Evolutionary conservation across 208 protist genomes (phyloP).

Genomic region (Crithidia bombi): DNA sequence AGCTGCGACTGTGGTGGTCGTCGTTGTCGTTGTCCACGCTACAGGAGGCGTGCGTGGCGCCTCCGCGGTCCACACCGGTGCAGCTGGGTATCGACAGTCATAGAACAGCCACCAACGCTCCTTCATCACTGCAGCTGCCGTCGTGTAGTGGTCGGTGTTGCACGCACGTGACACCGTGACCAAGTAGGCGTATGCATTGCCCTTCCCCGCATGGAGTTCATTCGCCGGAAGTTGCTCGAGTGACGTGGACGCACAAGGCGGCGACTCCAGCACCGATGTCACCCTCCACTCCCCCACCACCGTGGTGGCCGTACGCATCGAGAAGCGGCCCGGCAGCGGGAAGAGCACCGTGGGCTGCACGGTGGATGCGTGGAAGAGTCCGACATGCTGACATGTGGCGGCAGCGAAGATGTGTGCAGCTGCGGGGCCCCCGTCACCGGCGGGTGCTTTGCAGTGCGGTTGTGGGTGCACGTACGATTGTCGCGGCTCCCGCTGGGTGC

Average conservation of each 20-base stretch:
- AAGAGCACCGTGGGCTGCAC: conserved; percentile 26
- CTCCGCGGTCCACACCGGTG: conserved; percentile 24
- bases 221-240: no score
- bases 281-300: not conserved
- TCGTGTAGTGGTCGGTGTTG: not conserved
- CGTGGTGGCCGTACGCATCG: not conserved
- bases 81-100: conserved; percentile 22
- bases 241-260: not conserved
- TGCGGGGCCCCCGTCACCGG: not conserved
- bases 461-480: no score
- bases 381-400: conserved; percentile 20
- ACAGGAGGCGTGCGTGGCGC: no score
- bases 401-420: conserved; percentile 22
- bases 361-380: conserved; percentile 24
- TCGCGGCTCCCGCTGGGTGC: no score
- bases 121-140: not conserved
- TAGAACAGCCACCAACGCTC: conserved; percentile 28
- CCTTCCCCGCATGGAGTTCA: not conserved
- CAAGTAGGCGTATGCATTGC: conserved; percentile 18
- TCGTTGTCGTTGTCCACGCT: not conserved
- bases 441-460: no score
- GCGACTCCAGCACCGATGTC: conserved; percentile 28
- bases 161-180: conserved; percentile 6
- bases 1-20: not conserved
- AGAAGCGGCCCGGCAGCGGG: not conserved